A percentile compares a stretch with the other conserved stretches of the same genome.
Evolutionary conservation across 1,284 basidiomycete genomes (phyloP).

Genomic region (Cryptococcus sp.): DNA sequence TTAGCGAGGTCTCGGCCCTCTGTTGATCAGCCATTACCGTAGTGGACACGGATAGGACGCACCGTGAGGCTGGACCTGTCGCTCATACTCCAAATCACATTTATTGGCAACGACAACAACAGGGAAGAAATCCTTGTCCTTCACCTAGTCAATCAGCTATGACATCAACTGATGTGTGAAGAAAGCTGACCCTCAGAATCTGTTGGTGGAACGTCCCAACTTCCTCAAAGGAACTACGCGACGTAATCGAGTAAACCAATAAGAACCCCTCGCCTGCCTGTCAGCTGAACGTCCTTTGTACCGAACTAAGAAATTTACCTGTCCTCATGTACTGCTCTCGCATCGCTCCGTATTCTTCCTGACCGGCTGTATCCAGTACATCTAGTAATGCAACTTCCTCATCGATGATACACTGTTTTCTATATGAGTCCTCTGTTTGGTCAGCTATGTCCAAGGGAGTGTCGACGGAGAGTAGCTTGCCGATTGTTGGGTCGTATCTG

Average conservation of each 20-base stretch:
- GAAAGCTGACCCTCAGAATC: slow-evolving; percentile 64
- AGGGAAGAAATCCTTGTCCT: slow-evolving; percentile 97
- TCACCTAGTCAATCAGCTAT: slow-evolving; percentile 52
- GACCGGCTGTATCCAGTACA: slow-evolving; percentile 96
- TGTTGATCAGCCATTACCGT: slow-evolving; percentile 38
- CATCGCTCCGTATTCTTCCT: slow-evolving; percentile 87
- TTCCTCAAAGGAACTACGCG: slow-evolving; percentile 95
- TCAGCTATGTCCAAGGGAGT: slow-evolving; percentile 9
- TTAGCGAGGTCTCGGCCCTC: slow-evolving; percentile 97
- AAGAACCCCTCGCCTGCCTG: slow-evolving; percentile 92
- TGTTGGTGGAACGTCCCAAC: slow-evolving; percentile 98
- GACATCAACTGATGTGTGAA: background rate
- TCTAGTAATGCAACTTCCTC: slow-evolving; percentile 96
- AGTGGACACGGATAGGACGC: slow-evolving; percentile 27
- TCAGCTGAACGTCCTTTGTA: background rate
- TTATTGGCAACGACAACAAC: slow-evolving; percentile 99
- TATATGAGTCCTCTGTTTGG: slow-evolving; percentile 74
- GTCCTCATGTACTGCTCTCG: slow-evolving; percentile 49
- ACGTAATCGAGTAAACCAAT: slow-evolving; percentile 97
- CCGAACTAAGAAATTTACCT: slow-evolving; percentile 40
- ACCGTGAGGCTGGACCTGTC: slow-evolving; percentile 96
- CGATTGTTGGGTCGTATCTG: slow-evolving; percentile 91
- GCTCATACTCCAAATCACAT: slow-evolving; percentile 95
- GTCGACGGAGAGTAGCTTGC: slow-evolving; percentile 19
- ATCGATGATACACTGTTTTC: slow-evolving; percentile 95